phyloP scores from a whole-genome alignment of 2,329 filamentous ascomycete genomes.

The Coniochaeta sp. region DNA sequence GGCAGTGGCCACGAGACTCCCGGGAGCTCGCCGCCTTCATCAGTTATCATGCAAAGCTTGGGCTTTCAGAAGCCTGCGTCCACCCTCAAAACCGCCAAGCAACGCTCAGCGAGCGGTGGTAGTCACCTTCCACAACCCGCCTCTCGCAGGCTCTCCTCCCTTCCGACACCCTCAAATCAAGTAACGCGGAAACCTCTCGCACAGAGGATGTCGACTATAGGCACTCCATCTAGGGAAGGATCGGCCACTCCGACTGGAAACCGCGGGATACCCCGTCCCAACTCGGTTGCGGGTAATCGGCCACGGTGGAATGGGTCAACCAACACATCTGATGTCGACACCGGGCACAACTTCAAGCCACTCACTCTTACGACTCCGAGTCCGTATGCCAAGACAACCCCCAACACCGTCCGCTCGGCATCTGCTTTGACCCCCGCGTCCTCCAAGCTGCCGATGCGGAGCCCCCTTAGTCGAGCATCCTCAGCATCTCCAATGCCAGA shows the following conservation, averaged over 20 bases:
- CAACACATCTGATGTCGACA: constrained; percentile 55
- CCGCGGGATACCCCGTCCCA: constrained; percentile 33
- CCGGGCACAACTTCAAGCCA: constrained; percentile 63
- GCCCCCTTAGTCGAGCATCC: constrained; percentile 34
- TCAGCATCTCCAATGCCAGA: constrained; percentile 38
- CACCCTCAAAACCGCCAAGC: constrained; percentile 29
- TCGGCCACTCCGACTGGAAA: constrained; percentile 43
- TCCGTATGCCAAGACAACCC: constrained; percentile 41
- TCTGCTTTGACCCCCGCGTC: constrained; percentile 34
- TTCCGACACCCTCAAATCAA: constrained; percentile 35
- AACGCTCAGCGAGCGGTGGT: constrained; percentile 39
- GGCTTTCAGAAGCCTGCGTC: constrained; percentile 27
- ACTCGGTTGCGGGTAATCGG: constrained; percentile 43
- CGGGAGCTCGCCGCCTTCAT: constrained; percentile 58
- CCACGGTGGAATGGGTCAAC: constrained; percentile 68
- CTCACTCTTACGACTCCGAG: constrained; percentile 53
- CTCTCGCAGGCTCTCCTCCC: constrained; percentile 37
- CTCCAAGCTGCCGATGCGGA: constrained; percentile 45
- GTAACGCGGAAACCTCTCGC: constrained; percentile 31
- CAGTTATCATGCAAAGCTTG: constrained; percentile 51
- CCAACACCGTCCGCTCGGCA: constrained; percentile 25
- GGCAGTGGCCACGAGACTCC: constrained; percentile 66
- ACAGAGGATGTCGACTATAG: constrained; percentile 38
- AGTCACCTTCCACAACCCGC: constrained; percentile 38
- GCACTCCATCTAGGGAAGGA: constrained; percentile 28